These are phyloP conservation scores for Boletus tylopilopsis DNA, from an alignment of 768 basidiomycete species.

Conservation along the genomic window DNA sequence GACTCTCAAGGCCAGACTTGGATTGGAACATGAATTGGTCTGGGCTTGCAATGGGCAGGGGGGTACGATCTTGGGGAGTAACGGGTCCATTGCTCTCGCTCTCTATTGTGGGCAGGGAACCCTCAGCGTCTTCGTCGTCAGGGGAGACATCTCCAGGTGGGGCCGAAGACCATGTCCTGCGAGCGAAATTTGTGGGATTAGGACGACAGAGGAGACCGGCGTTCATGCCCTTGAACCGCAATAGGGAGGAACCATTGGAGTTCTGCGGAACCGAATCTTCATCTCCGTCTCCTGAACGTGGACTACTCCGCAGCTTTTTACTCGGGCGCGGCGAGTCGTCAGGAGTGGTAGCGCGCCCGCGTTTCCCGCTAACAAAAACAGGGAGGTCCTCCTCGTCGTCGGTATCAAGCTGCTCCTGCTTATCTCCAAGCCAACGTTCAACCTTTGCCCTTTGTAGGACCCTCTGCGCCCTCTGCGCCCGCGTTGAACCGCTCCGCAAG, in stretches of 20 bases:
- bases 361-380: conserved; percentile 21
- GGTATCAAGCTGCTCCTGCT: conserved; percentile 17
- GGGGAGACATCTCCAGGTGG: conserved; percentile 33
- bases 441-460: conserved; percentile 41
- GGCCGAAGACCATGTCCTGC: conserved; percentile 52
- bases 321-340: conserved; percentile 26
- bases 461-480: conserved; percentile 41
- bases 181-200: conserved; percentile 58
- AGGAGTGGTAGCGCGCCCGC: conserved; percentile 15
- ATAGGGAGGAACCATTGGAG: conserved; percentile 22
- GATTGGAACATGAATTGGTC: conserved; percentile 25
- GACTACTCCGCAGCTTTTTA: conserved; percentile 25
- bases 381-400: conserved; percentile 11
- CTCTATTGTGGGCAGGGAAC: conserved; percentile 37
- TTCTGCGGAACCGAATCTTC: conserved; percentile 27
- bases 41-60: conserved; percentile 38
- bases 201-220: conserved; percentile 53
- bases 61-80: conserved; percentile 52
- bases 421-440: conserved; percentile 34
- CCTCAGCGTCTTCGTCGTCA: conserved; percentile 28
- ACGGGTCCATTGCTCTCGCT: conserved; percentile 50
- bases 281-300: conserved; percentile 22
- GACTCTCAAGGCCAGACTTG: conserved; percentile 14
- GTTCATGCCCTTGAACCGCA: conserved; percentile 34
- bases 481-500: conserved; percentile 28